Evolutionary conservation across 2,329 filamentous ascomycete species (phyloP), one percentile per base, ranked within the genome.

Genomic region (Phaeosphaeriaceae sp.): DNA sequence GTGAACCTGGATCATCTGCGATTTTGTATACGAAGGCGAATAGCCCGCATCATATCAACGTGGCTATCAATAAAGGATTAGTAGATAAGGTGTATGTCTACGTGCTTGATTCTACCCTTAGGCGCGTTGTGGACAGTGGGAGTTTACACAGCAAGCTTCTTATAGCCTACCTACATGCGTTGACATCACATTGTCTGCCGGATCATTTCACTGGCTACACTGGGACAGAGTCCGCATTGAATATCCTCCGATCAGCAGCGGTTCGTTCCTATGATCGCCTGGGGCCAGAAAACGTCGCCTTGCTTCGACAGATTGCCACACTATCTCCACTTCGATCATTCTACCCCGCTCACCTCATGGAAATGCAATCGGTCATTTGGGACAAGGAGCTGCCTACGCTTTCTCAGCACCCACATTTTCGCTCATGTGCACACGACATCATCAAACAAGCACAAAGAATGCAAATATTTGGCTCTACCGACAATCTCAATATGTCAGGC

Each of bases 141-240:
- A 79, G 70, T 11, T 38, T 85, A 0, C 74, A 78, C 9, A 82
- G 80, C 62, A 82, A 80, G 42, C 67, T 88, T 0, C 75, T 78
- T 15, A 67, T 83, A 0, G 71, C 49, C 7, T 80, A 81, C 21
- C 63, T 87, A 0, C 83, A 87, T 52, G 82, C 79, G 0, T 47
- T 84, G 0, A 86, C 83, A 0, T 81, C 82, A 0, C 75, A 77
- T 40, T 81, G 74, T 20, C 64, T 83, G 0, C 77, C 79, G 0
- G 83, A 86, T 54, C 68, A 66, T 0, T 68, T 85, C 0, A 82
- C 78, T 0, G 38, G 58, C 0, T 64, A 67, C 4, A 86, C 81
- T 0, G 84, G 84, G 0, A 83, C 81, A 0, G 83, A 87, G 53
- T 65, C 80, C 37, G 80, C 82, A 0, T 56, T 86, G 0, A 54